phyloP scores from a whole-genome alignment of 305 asterid species.

The Solanum hybrid region DNA sequence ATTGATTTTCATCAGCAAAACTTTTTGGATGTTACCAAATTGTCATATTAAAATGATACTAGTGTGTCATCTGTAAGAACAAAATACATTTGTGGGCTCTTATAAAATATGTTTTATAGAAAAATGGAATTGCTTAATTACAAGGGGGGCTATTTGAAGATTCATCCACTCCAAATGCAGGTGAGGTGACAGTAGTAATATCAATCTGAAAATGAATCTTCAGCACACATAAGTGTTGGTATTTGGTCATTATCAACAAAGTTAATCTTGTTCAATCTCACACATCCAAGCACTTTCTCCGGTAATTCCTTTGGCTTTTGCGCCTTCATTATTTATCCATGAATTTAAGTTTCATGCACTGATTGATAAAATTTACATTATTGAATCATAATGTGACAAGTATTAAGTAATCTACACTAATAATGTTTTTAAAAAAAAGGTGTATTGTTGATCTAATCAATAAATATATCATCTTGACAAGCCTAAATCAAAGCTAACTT shows the following conservation, averaged over 20 bases:
- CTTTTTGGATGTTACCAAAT: background rate
- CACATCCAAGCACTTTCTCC: conserved; percentile 65
- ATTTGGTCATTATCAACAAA: conserved; percentile 74
- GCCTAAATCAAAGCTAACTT: background rate
- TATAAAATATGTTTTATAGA: background rate
- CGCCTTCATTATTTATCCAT: conserved; percentile 37
- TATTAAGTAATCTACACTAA: background rate
- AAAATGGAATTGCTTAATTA: background rate
- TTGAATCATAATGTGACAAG: background rate
- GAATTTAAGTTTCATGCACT: background rate
- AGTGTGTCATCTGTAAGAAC: background rate
- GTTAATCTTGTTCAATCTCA: conserved; percentile 78
- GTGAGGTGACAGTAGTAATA: background rate
- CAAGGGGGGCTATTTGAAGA: background rate
- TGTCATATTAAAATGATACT: background rate
- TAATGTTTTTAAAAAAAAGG: background rate
- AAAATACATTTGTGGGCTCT: background rate
- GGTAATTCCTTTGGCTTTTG: conserved; percentile 88
- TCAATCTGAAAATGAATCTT: conserved; percentile 27
- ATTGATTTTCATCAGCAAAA: background rate
- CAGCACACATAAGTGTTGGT: conserved; percentile 54
- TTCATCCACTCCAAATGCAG: background rate
- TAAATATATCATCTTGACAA: background rate
- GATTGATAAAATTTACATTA: background rate
- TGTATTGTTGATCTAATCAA: background rate